Evolutionary conservation across 805 yeast species (phyloP).

Genomic region (Sugiyamaella qingdaonensis): DNA sequence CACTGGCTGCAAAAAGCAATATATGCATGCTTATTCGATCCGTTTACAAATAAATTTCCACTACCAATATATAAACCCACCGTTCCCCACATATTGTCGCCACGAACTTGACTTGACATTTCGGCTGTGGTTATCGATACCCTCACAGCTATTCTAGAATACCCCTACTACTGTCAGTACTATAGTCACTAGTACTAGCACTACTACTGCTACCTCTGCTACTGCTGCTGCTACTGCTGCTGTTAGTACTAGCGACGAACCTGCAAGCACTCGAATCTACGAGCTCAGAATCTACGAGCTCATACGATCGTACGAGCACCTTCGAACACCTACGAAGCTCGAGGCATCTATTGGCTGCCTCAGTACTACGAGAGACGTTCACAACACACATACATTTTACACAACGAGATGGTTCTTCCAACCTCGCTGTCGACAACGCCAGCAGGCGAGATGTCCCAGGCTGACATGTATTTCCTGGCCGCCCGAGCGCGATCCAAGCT

Average conservation of each 20-base stretch:
- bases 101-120: neutral
- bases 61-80: neutral
- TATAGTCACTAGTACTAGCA: neutral
- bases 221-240: no score
- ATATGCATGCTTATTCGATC: neutral
- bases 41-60: neutral
- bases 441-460: conserved; percentile 34
- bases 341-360: no score
- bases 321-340: no score
- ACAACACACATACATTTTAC: no score
- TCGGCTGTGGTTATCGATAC: neutral
- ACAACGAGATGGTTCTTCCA: neutral
- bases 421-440: conserved; percentile 9
- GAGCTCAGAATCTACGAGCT: no score
- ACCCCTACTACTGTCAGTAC: neutral
- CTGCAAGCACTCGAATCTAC: no score
- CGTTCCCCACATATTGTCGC: neutral
- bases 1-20: conserved; percentile 1
- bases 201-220: neutral
- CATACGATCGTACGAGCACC: no score
- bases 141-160: neutral
- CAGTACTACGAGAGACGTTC: no score
- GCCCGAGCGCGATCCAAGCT: conserved; percentile 60
- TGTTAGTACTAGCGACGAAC: no score
- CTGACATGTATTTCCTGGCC: conserved; percentile 56